Evolutionary conservation across 2,329 filamentous ascomycete species (phyloP).

Genomic region (Pseudocercospora cruenta): DNA sequence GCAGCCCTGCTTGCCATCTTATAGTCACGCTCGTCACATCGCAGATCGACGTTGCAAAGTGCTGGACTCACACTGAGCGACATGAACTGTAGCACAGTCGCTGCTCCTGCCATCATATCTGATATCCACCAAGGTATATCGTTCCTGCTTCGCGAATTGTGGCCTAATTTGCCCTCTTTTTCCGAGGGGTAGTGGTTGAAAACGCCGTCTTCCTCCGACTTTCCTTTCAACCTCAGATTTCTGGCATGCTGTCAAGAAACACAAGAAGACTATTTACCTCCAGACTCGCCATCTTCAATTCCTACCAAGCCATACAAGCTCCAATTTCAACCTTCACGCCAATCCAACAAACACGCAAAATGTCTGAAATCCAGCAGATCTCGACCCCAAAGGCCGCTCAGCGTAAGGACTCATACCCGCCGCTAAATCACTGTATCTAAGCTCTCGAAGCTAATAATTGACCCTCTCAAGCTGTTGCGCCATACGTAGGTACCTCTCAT

Average conservation of each 20-base stretch:
- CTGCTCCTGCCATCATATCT: too few relatives aligned
- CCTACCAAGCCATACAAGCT: background rate
- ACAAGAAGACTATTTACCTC: background rate
- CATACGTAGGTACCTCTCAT: background rate
- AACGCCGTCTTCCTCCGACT: background rate
- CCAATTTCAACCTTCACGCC: background rate
- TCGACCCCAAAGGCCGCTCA: constrained; percentile 47
- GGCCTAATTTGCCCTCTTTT: background rate
- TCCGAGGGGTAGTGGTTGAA: too few relatives aligned
- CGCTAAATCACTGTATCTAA: background rate
- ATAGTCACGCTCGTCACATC: too few relatives aligned
- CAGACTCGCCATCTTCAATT: background rate
- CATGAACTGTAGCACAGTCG: too few relatives aligned
- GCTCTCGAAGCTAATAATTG: background rate
- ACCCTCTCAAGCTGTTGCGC: constrained; percentile 6
- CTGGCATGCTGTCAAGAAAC: background rate
- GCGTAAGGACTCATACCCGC: constrained; percentile 38
- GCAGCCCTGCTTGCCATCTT: too few relatives aligned
- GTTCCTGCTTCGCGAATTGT: background rate
- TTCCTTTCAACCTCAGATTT: background rate
- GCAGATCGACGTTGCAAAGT: too few relatives aligned
- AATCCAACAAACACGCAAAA: constrained; percentile 31
- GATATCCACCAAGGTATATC: background rate
- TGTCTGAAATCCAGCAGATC: constrained; percentile 51
- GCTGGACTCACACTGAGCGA: too few relatives aligned